A percentile compares a stretch with the other conserved stretches of the same genome.
These are phyloP conservation scores for Psilocybe sp. DNA, from an alignment of 768 basidiomycete genomes.

Conservation along the genomic window DNA sequence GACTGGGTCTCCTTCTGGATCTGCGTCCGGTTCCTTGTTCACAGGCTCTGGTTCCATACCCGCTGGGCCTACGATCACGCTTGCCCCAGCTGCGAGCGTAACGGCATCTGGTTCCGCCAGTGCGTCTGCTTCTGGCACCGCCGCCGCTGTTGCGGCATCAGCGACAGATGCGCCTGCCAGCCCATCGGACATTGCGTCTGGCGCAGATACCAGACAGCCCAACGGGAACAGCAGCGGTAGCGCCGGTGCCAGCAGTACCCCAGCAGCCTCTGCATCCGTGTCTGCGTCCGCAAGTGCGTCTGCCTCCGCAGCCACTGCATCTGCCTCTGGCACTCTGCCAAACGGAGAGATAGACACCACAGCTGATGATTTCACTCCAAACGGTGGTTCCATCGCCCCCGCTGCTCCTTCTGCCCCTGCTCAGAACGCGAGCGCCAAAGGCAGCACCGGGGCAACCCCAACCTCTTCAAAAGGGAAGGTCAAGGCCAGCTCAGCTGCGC, in stretches of 20 bases:
- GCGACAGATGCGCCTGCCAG: conserved; percentile 7
- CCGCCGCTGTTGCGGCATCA: conserved; percentile 13
- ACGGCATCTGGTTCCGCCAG: conserved; percentile 7
- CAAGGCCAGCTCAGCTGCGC: too few species aligned
- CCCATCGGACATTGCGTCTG: conserved; percentile 7
- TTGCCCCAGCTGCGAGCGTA: conserved; percentile 3
- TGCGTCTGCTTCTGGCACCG: conserved; percentile 11
- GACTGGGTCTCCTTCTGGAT: background rate
- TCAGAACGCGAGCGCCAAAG: too few species aligned
- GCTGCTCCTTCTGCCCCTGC: too few species aligned
- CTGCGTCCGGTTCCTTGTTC: background rate
- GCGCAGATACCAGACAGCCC: conserved; percentile 8
- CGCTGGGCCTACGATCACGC: conserved; percentile 5
- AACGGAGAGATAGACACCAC: too few species aligned
- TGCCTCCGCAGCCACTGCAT: too few species aligned
- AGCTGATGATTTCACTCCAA: too few species aligned
- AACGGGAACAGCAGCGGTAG: conserved; percentile 6
- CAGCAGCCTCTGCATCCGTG: background rate
- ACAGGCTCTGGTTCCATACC: conserved; percentile 4
- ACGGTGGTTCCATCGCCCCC: too few species aligned
- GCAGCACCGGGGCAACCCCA: too few species aligned
- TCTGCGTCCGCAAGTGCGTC: too few species aligned
- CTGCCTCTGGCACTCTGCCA: too few species aligned
- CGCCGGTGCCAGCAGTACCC: background rate
- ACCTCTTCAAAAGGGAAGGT: too few species aligned